Conservation (phyloP, 495 filamentous ascomycete species). For the Penicillium angulare region DNA sequence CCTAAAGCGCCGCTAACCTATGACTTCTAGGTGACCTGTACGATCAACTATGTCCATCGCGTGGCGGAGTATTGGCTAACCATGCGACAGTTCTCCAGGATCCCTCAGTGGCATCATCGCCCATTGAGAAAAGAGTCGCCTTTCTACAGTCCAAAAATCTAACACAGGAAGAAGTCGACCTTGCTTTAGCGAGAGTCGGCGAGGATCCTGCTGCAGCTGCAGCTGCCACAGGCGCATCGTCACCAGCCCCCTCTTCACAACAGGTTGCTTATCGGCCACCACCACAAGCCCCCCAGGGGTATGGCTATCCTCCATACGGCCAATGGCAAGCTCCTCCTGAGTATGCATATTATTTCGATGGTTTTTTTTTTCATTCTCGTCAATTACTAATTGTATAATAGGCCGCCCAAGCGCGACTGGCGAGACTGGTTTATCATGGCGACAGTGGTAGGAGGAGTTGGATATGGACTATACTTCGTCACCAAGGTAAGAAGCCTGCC, state of each 20-base stretch:
- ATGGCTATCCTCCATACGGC: conserved; percentile 64
- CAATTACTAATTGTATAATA: conserved; percentile 18
- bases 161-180: conserved; percentile 90
- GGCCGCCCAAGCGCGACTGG: conserved; percentile 82
- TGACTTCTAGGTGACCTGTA: conserved; percentile 40
- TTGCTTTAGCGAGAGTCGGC: conserved; percentile 72
- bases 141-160: conserved; percentile 97
- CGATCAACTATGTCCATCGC: conserved; percentile 11
- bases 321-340: conserved; percentile 72
- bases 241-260: conserved; percentile 48
- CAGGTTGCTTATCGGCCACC: conserved; percentile 52
- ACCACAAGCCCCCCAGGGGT: conserved; percentile 59
- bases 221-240: conserved; percentile 31
- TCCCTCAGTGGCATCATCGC: conserved; percentile 81
- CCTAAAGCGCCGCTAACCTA: conserved; percentile 10
- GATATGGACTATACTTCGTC: conserved; percentile 83
- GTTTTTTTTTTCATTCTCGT: background rate
- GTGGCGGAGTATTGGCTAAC: conserved; percentile 21
- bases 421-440: conserved; percentile 98
- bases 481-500: conserved; percentile 59
- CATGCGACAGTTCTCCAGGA: conserved; percentile 76
- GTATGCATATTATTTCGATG: conserved; percentile 30
- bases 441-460: conserved; percentile 80
- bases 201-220: conserved; percentile 49
- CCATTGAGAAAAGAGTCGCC: conserved; percentile 87